phyloP scores from a whole-genome alignment of 2,329 filamentous ascomycete species.

The Westerdykella aurantiaca region DNA sequence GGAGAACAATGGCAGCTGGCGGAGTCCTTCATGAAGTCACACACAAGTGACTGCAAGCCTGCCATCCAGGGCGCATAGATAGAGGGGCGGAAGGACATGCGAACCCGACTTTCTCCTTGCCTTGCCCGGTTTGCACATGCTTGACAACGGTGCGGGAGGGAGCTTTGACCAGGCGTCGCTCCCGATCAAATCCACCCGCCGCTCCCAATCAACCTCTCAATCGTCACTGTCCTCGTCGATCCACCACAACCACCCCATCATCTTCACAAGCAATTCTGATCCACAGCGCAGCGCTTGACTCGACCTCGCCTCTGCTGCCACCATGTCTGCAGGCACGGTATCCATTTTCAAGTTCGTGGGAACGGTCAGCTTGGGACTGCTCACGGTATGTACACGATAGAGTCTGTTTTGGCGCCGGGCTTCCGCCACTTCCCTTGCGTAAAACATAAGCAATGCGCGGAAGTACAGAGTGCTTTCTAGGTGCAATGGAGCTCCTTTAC shows the following conservation, averaged over 20 bases:
- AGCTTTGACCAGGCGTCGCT: neutral
- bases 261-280: slow-evolving; percentile 1
- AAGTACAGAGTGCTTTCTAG: neutral
- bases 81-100: neutral
- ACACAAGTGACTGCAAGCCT: too few relatives aligned
- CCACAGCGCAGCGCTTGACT: slow-evolving; percentile 3
- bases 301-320: slow-evolving; percentile 1
- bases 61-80: neutral
- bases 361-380: slow-evolving; percentile 77
- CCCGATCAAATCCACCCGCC: neutral
- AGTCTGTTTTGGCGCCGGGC: neutral
- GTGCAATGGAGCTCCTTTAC: too few relatives aligned
- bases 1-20: neutral
- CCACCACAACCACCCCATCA: neutral
- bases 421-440: slow-evolving; percentile 5
- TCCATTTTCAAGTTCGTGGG: slow-evolving; percentile 87
- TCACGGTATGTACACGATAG: slow-evolving; percentile 61
- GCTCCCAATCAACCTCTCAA: neutral
- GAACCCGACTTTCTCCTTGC: too few relatives aligned
- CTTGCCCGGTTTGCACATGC: too few relatives aligned
- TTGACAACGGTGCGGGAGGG: too few relatives aligned
- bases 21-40: too few relatives aligned
- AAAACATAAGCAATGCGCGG: neutral
- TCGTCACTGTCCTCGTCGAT: neutral
- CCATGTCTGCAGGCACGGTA: slow-evolving; percentile 62